Base-by-base conservation (phyloP, 2,329 filamentous ascomycete genomes). In the Claviceps paspali region DNA sequence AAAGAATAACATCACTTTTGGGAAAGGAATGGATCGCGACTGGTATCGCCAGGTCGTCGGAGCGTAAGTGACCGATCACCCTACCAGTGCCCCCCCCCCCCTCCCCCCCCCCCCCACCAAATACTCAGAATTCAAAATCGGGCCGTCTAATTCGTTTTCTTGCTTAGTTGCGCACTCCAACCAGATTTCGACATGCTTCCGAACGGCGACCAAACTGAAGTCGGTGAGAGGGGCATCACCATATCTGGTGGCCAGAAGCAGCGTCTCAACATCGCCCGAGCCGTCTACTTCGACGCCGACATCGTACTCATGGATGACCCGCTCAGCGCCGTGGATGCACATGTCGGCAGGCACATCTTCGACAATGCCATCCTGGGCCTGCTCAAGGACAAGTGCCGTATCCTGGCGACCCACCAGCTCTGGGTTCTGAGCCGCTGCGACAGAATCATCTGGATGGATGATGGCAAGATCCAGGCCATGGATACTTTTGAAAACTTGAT, bases 201-300 rank as follows among this genome's bases (percentile, higher is more conserved):
- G 0, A 74, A 82, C 40, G 82, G 85, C 11, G 91, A 96, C 49
- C 59, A 72, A 48, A 98, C 88, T 0, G 88, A 96, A 55, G 94
- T 96, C 51, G 91, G 88, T 19, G 91, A 96, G 57, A 78, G 86
- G 43, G 88, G 91, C 37, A 95, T 96, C 51, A 96, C 86, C 1
- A 82, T 96, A 1, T 94, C 86, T 14, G 88, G 91, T 39, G 88
- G 88, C 2, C 88, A 96, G 57, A 95, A 95, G 57, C 88, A 95
- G 56, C 76, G 91, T 9, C 65, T 95, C 47, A 96, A 95, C 53
- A 95, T 96, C 51, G 91, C 91, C 14, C 73, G 91, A 34, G 76
- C 77, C 42, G 79, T 81, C 45, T 70, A 87, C 61, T 81, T 79
- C 42, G 66, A 80, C 43, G 68, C 76, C 9, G 74, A 79, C 40